Base-by-base conservation (phyloP, 768 basidiomycete genomes). In the Hygrocybe punicea region DNA sequence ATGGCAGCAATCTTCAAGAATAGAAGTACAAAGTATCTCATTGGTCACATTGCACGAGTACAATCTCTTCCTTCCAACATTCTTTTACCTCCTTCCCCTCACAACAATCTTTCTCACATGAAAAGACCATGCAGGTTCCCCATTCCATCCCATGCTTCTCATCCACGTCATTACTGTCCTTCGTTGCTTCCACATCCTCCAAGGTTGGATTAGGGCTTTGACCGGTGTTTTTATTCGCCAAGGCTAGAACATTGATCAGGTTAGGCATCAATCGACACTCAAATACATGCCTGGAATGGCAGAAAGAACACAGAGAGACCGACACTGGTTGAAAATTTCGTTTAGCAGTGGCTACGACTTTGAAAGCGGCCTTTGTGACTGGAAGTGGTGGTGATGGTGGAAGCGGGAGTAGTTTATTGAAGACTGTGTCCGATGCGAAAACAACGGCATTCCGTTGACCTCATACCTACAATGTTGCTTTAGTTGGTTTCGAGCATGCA, bases 251-350 rank as follows among this genome's bases (percentile, higher is more conserved):
- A 51, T 90, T 90, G 69, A 98, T 93, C 52, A 98, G 74, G 67
- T 93, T 92, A 1, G 96, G 96, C 85, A 95, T 96, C 53, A 98
- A 77, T 69, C 98, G 96, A 64, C 89, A 89, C 69, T 98, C 96
- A 69, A 97, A 98, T 19, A 87, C 81, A 14, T 93, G 81, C 44
- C 73, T 74, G 2, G 81, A 77, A 36, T 76, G 73, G 73, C 96
- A 98, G 13, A 72, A 65, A 2, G 84, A 76, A 67, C 96, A 98
- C 0, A 70, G 58, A 0, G 87, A 84, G 29, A 93, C 73, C 6
- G 77, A 69, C 1, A 76, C 64, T 4, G 84, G 72, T 45, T 77
- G 70, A 71, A 86, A 97, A 0, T 73, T 72, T 42, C 84, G 78
- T 62, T 79, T 81, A 37, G 69, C 68, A 2, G 75, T 61, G 10